Percentiles rank a stretch among this genome's conserved stretches.
phyloP scores from a whole-genome alignment of 1,139 yeast genomes.

The Tardiomyces digboiensis region DNA sequence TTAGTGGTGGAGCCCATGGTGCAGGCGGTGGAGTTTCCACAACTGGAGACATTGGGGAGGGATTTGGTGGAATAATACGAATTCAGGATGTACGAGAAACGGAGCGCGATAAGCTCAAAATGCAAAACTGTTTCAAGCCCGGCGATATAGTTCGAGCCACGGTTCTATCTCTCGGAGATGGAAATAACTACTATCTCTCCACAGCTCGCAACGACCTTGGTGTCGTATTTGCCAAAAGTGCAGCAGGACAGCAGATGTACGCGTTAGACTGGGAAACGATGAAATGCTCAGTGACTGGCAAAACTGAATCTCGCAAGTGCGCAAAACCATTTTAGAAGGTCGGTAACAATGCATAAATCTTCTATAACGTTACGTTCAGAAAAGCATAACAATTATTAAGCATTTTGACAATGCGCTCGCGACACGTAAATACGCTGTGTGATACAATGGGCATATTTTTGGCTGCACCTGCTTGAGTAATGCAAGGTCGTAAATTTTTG shows the following conservation, averaged over 20 bases:
- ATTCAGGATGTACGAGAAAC: slow-evolving; percentile 86
- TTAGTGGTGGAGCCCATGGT: slow-evolving; percentile 29
- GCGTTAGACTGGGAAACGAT: slow-evolving; percentile 96
- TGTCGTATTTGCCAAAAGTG: slow-evolving; percentile 72
- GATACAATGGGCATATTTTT: too few species aligned
- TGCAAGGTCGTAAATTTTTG: slow-evolving; percentile 94
- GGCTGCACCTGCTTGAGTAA: too few species aligned
- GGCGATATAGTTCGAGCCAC: slow-evolving; percentile 87
- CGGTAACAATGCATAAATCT: too few species aligned
- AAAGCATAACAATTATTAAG: too few species aligned
- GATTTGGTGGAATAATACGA: slow-evolving; percentile 81
- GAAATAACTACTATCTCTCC: slow-evolving; percentile 76
- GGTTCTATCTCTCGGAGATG: slow-evolving; percentile 81
- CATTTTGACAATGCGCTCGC: too few species aligned
- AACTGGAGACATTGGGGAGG: slow-evolving; percentile 74
- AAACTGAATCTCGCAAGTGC: slow-evolving; percentile 73
- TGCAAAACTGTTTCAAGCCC: slow-evolving; percentile 73
- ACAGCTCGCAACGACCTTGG: slow-evolving; percentile 93
- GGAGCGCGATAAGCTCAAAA: slow-evolving; percentile 79
- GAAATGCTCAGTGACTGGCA: slow-evolving; percentile 70
- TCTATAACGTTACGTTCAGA: too few species aligned
- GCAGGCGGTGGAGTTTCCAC: slow-evolving; percentile 31
- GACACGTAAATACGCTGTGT: too few species aligned
- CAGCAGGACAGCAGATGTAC: slow-evolving; percentile 69
- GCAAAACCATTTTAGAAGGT: slow-evolving; percentile 91